phyloP scores from a whole-genome alignment of 2,329 filamentous ascomycete species.

The Aspergillus pseudoglaucus region DNA sequence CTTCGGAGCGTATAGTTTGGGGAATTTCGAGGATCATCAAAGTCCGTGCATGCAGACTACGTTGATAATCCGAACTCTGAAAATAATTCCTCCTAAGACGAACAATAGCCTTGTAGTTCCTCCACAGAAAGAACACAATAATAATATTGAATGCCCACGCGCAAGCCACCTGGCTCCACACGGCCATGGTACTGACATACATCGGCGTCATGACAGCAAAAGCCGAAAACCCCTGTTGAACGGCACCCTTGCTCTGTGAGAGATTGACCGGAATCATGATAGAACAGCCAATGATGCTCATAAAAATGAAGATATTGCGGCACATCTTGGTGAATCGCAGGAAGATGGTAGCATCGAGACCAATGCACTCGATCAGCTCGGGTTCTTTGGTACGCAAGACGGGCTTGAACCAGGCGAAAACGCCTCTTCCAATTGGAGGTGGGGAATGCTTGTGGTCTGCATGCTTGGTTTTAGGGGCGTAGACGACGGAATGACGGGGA shows the following conservation, averaged over 20 bases:
- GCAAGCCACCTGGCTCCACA: conserved; percentile 55
- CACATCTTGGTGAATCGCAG: conserved; percentile 85
- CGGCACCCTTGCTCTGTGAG: conserved; percentile 39
- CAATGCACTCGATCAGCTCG: conserved; percentile 71
- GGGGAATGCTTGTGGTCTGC: conserved; percentile 85
- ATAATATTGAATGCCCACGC: conserved; percentile 66
- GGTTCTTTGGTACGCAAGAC: conserved; percentile 71
- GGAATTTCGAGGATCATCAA: conserved; percentile 76
- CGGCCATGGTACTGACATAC: conserved; percentile 40
- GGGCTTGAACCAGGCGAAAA: conserved; percentile 80
- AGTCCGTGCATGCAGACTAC: conserved; percentile 68
- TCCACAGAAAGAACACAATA: conserved; percentile 77
- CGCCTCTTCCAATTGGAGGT: conserved; percentile 75
- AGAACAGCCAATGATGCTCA: conserved; percentile 65
- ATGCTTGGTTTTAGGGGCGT: conserved; percentile 89
- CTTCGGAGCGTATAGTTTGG: conserved; percentile 67
- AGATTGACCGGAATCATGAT: conserved; percentile 80
- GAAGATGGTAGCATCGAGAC: conserved; percentile 87
- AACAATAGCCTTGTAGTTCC: conserved; percentile 72
- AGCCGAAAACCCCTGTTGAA: conserved; percentile 17
- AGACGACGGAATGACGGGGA: conserved; percentile 85
- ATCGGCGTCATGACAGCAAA: conserved; percentile 47
- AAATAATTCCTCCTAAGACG: conserved; percentile 71
- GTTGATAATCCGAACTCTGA: conserved; percentile 78
- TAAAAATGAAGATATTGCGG: conserved; percentile 73